Evolutionary conservation across 768 basidiomycete genomes (phyloP), one percentile per base, ranked within the genome.

Genomic region (Trametes elegans): DNA sequence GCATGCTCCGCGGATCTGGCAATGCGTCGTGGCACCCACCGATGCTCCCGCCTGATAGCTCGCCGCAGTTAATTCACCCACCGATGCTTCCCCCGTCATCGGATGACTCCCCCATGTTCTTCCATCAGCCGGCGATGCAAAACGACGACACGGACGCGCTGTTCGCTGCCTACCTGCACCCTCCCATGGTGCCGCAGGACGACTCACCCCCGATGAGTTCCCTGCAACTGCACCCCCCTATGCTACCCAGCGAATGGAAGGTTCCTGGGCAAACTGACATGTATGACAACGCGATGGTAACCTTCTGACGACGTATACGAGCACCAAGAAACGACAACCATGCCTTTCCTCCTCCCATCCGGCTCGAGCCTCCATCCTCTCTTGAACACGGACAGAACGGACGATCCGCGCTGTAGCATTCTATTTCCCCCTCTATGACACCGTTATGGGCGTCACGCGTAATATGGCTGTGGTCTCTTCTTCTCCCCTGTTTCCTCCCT

Each of bases 11-110:
- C 14, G 82, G 80, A 5, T 79, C 79, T 58, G 60, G 57, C 55
- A 80, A 71, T 27, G 58, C 85, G 7, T 85, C 87, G 63, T 90
- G 88, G 87, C 89, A 91, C 69, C 87, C 88, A 3, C 85, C 88
- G 9, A 85, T 87, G 79, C 76, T 87, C 61, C 73, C 80, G 4
- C 80, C 82, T 59, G 79, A 63, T 47, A 39, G 77, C 51, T 83
- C 84, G 3, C 80, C 81, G 1, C 75, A 78, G 18, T 66, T 82
- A 35, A 76, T 84, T 58, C 88, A 90, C 57, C 87, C 88, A 8
- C 84, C 85, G 2, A 85, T 88, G 85, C 74, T 85, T 3, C 80
- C 81, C 0, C 53, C 64, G 35, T 27, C 62, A 29, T 19, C 71
- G 5, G 83, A 83, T 29, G 85, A 88, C 51, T 79, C 80, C 18